A percentile compares a stretch with the other conserved stretches of the same genome.
phyloP scores from a whole-genome alignment of 768 basidiomycete genomes.

The Mycena olivaceomarginata region DNA sequence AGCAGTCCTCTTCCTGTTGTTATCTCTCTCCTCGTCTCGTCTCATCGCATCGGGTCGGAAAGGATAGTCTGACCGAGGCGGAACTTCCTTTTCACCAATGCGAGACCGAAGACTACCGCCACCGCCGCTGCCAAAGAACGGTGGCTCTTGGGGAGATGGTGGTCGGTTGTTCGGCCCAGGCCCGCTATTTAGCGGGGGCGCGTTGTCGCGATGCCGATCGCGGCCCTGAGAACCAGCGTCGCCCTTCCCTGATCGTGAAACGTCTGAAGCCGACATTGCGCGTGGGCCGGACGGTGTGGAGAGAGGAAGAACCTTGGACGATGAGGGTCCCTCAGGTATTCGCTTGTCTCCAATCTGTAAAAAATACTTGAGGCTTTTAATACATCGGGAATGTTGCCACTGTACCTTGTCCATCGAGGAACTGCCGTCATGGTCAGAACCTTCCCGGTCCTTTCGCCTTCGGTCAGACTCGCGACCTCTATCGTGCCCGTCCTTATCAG shows the following conservation, averaged over 20 bases:
- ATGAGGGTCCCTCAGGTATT: conserved; percentile 67
- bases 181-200: conserved; percentile 36
- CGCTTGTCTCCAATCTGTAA: conserved; percentile 73
- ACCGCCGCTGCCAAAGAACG: conserved; percentile 36
- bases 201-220: conserved; percentile 58
- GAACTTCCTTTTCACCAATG: conserved; percentile 76
- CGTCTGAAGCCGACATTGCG: conserved; percentile 76
- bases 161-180: conserved; percentile 48
- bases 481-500: conserved; percentile 83
- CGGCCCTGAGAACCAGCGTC: conserved; percentile 59
- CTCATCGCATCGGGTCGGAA: conserved; percentile 65
- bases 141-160: conserved; percentile 33
- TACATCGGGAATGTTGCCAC: conserved; percentile 12
- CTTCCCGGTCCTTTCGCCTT: conserved; percentile 81
- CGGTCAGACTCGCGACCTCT: conserved; percentile 80
- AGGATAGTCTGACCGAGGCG: conserved; percentile 63
- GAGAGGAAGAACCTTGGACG: conserved; percentile 70
- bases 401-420: conserved; percentile 79
- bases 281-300: conserved; percentile 83
- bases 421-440: conserved; percentile 67
- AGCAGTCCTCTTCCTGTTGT: conserved; percentile 77
- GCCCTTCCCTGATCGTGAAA: conserved; percentile 62
- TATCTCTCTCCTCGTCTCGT: conserved; percentile 81
- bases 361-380: conserved; percentile 2
- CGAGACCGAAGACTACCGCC: conserved; percentile 71